phyloP scores from a whole-genome alignment of 345 rosid species.

The Nasturtium officinale region DNA sequence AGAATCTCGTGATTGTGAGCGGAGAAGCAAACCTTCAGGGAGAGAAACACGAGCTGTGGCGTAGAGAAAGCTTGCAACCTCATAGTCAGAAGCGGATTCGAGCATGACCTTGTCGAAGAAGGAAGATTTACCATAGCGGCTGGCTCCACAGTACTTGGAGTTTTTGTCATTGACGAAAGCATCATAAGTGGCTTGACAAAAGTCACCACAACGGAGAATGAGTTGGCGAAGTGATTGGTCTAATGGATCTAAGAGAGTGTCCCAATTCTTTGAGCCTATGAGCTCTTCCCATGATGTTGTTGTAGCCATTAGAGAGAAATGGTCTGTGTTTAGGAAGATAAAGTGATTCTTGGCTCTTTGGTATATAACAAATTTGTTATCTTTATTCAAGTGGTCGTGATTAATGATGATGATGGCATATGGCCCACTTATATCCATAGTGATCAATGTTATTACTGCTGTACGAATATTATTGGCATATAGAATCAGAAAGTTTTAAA shows the following conservation, averaged over 20 bases:
- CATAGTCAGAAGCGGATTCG: conserved; percentile 56
- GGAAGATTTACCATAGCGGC: conserved; percentile 71
- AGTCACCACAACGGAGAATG: conserved; percentile 86
- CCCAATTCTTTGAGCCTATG: conserved; percentile 71
- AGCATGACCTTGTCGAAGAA: conserved; percentile 75
- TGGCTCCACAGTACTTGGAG: conserved; percentile 85
- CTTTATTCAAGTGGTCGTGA: conserved; percentile 16
- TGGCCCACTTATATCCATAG: conserved; percentile 14
- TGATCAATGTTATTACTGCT: not conserved
- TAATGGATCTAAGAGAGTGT: conserved; percentile 67
- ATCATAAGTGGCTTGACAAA: conserved; percentile 91
- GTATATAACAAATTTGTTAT: not conserved
- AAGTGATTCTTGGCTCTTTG: conserved; percentile 7
- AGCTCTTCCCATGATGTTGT: conserved; percentile 61
- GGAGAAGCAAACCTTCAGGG: conserved; percentile 68
- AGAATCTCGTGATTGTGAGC: conserved; percentile 65
- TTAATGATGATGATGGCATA: not conserved
- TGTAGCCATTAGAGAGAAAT: conserved; percentile 46
- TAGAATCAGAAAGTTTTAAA: not conserved
- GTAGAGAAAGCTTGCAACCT: conserved; percentile 62
- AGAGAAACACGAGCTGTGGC: conserved; percentile 70
- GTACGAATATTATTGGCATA: conserved; percentile 4
- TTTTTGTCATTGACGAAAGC: conserved; percentile 79
- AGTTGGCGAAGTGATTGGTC: conserved; percentile 67
- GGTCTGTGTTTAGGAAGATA: conserved; percentile 1